Evolutionary conservation across 1,284 basidiomycete genomes (phyloP).

Genomic region (Cerioporus squamosus): DNA sequence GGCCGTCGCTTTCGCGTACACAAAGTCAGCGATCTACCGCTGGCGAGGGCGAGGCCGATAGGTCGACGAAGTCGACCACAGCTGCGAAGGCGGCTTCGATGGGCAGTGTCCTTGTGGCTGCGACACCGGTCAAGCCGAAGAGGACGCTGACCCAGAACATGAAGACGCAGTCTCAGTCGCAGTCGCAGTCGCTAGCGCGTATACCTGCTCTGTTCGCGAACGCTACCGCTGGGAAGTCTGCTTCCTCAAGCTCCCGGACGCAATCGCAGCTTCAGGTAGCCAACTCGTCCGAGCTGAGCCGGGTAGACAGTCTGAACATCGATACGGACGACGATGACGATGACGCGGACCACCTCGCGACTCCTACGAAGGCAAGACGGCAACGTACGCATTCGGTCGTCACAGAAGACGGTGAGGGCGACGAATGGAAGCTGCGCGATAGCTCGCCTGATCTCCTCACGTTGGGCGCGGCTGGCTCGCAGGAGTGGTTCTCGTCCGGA

Average conservation of each 20-base stretch:
- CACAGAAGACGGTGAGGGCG: constrained; percentile 25
- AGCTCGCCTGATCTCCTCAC: constrained; percentile 44
- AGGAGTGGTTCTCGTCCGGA: constrained; percentile 13
- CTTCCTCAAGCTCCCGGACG: neutral
- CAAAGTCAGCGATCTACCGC: constrained; percentile 33
- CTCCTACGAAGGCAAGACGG: constrained; percentile 14
- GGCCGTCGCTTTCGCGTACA: constrained; percentile 19
- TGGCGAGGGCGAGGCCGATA: neutral
- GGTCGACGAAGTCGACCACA: constrained; percentile 6
- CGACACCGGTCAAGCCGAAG: constrained; percentile 56
- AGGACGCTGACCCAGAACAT: no score
- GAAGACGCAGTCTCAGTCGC: neutral
- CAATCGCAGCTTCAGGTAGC: constrained; percentile 1
- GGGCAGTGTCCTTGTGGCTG: constrained; percentile 59
- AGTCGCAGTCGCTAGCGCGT: no score
- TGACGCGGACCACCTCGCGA: constrained; percentile 4
- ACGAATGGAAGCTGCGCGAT: constrained; percentile 40
- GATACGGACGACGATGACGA: constrained; percentile 15
- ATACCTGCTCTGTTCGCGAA: neutral
- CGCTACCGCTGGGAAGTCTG: neutral
- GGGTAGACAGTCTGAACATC: constrained; percentile 11
- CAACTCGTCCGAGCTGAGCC: constrained; percentile 1
- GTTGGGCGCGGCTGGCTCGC: constrained; percentile 27
- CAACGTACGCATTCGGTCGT: neutral
- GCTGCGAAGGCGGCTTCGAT: constrained; percentile 15